These are phyloP conservation scores for Scorias spongiosa DNA, from an alignment of 2,329 filamentous ascomycete species.

Conservation along the genomic window DNA sequence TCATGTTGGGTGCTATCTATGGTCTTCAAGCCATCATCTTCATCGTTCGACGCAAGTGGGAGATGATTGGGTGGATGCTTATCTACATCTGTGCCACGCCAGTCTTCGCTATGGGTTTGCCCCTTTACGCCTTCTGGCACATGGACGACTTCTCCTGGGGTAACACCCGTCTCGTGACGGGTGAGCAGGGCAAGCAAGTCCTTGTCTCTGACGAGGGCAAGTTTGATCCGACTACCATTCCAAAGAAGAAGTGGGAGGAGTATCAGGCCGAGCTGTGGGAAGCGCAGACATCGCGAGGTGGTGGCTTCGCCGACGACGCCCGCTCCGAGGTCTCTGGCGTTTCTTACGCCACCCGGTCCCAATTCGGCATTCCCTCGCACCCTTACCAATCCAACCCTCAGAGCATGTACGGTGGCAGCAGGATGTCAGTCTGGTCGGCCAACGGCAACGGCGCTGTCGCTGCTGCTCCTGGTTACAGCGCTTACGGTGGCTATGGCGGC, in stretches of 20 bases:
- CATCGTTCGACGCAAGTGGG: slow-evolving; percentile 91
- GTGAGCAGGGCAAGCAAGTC: slow-evolving; percentile 82
- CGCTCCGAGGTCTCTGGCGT: slow-evolving; percentile 83
- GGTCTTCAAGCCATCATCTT: slow-evolving; percentile 96
- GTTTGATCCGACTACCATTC: slow-evolving; percentile 84
- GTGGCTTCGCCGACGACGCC: slow-evolving; percentile 46
- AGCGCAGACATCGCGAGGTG: slow-evolving; percentile 65
- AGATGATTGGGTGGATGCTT: slow-evolving; percentile 99
- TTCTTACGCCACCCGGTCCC: slow-evolving; percentile 72
- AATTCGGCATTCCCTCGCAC: slow-evolving; percentile 15
- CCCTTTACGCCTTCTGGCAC: slow-evolving; percentile 94
- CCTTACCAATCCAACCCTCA: slow-evolving; percentile 16
- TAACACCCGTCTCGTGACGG: slow-evolving; percentile 92
- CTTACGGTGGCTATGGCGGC: slow-evolving; percentile 25
- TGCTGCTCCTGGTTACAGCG: slow-evolving; percentile 18
- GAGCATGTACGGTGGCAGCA: slow-evolving; percentile 34
- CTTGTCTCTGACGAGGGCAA: slow-evolving; percentile 95
- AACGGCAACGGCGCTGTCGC: slow-evolving; percentile 16
- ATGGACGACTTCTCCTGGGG: slow-evolving; percentile 99
- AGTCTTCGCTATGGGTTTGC: slow-evolving; percentile 78
- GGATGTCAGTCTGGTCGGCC: slow-evolving; percentile 58
- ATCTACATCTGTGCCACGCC: slow-evolving; percentile 85
- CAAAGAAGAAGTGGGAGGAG: slow-evolving; percentile 98
- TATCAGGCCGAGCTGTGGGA: slow-evolving; percentile 98
- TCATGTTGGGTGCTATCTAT: slow-evolving; percentile 88